A percentile compares a stretch with the other conserved stretches of the same genome.
Conservation (phyloP, 805 yeast species). For the Jamesozyma spencerorum region DNA sequence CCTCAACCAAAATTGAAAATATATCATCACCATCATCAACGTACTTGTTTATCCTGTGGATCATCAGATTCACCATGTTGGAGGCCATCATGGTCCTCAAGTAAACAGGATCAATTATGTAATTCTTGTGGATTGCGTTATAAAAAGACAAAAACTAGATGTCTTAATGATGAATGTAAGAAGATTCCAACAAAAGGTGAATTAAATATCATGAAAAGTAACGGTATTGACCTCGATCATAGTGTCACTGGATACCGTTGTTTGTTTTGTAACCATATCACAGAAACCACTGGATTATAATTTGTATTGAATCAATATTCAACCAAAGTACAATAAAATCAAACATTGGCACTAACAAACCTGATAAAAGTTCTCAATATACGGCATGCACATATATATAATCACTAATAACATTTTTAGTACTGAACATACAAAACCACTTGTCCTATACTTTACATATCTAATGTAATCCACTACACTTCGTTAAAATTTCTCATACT, state of each 20-base stretch:
- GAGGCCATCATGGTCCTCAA: slow-evolving; percentile 90
- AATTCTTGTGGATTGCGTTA: slow-evolving; percentile 93
- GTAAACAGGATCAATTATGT: slow-evolving; percentile 86
- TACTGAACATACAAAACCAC: too few species aligned
- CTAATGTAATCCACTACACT: too few species aligned
- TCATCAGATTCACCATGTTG: slow-evolving; percentile 92
- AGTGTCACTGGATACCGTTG: slow-evolving; percentile 38
- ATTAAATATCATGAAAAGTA: slow-evolving; percentile 76
- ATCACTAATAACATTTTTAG: too few species aligned
- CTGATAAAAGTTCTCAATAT: too few species aligned
- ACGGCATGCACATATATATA: too few species aligned
- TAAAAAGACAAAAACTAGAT: slow-evolving; percentile 88
- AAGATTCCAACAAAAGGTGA: slow-evolving; percentile 95
- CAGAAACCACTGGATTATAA: slow-evolving; percentile 14
- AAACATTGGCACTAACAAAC: too few species aligned
- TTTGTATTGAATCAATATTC: background rate
- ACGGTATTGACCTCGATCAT: slow-evolving; percentile 38
- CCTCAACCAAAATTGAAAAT: background rate
- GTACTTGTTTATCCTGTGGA: slow-evolving; percentile 84
- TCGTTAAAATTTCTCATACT: too few species aligned
- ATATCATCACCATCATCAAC: slow-evolving; percentile 1
- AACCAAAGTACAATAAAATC: too few species aligned
- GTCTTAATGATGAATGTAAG: slow-evolving; percentile 64
- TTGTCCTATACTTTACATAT: too few species aligned
- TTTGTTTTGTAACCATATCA: slow-evolving; percentile 32